phyloP scores from a whole-genome alignment of 2,329 filamentous ascomycete species.

The Xylariaceae sp. region DNA sequence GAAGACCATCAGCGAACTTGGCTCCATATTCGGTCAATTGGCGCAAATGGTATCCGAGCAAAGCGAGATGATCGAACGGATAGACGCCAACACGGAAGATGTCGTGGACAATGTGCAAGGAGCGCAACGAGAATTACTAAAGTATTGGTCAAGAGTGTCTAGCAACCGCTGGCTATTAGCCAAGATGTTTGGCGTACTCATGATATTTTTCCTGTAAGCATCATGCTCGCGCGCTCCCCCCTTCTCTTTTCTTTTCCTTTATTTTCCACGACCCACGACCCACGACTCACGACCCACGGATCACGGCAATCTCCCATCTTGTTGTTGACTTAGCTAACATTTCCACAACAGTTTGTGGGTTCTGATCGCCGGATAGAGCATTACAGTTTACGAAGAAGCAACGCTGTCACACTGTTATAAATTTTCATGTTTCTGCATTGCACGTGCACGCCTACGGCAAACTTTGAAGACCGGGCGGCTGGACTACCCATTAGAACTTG shows the following conservation, averaged over 20 bases:
- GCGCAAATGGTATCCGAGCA: conserved; percentile 97
- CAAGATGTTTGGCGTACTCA: conserved; percentile 80
- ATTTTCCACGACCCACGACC: not conserved
- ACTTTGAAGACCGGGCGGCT: conserved; percentile 3
- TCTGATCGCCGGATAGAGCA: conserved; percentile 50
- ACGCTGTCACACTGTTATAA: conserved; percentile 11
- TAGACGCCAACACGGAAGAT: conserved; percentile 95
- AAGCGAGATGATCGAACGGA: conserved; percentile 89
- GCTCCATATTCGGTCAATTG: conserved; percentile 87
- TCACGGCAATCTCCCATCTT: not conserved
- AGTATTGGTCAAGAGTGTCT: conserved; percentile 92
- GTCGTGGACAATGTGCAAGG: conserved; percentile 98
- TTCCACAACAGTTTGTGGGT: conserved; percentile 53
- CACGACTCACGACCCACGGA: too few relatives aligned
- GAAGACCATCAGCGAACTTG: conserved; percentile 86
- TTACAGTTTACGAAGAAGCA: not conserved
- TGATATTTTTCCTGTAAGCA: conserved; percentile 81
- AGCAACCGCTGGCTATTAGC: conserved; percentile 93
- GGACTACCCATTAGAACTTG: conserved; percentile 18
- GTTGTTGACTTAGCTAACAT: conserved; percentile 7
- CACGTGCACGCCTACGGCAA: conserved; percentile 10
- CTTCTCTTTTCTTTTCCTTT: not conserved
- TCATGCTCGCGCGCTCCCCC: not conserved
- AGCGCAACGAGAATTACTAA: conserved; percentile 88
- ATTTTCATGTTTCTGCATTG: conserved; percentile 27